Base-by-base conservation (phyloP, 805 yeast genomes). In the Ogataea methylovora region DNA sequence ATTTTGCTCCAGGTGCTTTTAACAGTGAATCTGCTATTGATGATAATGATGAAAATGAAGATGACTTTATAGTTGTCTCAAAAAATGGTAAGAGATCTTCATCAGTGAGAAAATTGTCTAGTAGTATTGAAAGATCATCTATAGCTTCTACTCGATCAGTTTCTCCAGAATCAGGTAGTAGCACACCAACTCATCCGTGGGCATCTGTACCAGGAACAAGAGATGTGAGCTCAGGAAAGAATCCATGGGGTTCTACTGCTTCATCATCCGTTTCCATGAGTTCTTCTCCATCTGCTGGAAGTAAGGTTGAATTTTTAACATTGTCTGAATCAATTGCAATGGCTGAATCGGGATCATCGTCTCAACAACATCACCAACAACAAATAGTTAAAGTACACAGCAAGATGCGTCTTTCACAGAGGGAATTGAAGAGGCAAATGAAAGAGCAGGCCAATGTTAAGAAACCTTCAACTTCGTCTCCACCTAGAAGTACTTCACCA, bases 381-480 rank as follows among this genome's bases (percentile, higher is more conserved):
- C 24, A 23, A 24, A 27, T n/a, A n/a, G n/a, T n/a, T n/a, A n/a
- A n/a, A n/a, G n/a, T n/a, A n/a, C n/a, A n/a, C n/a, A 61, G 69
- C 0, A 53, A 60, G 15, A 49, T 56, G 22, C 69, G 70, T 40
- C 45, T 73, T 12, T 76, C 84, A 1, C 84, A 79, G 42, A 74
- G 74, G 45, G 83, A 76, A 42, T 53, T 84, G 27, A 73, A 69
- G 48, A 65, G 60, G 38, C 43, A 63, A 42, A 61, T 63, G 44
- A 57, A 56, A 34, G 49, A 45, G 24, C 39, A 34, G 30, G 34
- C 3, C 14, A 19, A 4, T 21, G 14, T n/a, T 12, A 15, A 13
- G 23, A 27, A 29, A 24, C 31, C 24, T 15, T 13, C 30, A 13
- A 11, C 31, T 14, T 4, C 35, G 4, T 12, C 35, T 14, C 25